phyloP scores from a whole-genome alignment of 805 yeast species.

The Hanseniaspora singularis region DNA sequence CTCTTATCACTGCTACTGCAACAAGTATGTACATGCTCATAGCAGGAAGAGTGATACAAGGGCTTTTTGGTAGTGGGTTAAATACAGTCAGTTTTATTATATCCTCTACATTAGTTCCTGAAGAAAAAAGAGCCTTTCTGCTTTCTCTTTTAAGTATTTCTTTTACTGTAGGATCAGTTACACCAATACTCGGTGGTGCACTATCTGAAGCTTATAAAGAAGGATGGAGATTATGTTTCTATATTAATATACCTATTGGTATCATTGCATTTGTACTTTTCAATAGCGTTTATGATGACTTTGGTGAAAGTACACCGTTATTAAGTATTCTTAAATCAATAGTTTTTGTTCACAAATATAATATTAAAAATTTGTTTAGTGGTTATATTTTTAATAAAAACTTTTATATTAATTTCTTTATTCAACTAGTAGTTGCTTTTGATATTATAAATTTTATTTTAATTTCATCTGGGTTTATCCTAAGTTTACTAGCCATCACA shows the following conservation, averaged over 20 bases:
- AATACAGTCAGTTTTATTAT: constrained; percentile 46
- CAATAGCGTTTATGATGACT: constrained; percentile 10
- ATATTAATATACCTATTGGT: constrained; percentile 55
- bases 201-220: constrained; percentile 43
- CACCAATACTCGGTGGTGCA: constrained; percentile 46
- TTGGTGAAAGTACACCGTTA: constrained; percentile 4
- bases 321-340: not conserved
- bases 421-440: constrained; percentile 17
- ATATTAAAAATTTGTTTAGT: not conserved
- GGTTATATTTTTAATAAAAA: not conserved
- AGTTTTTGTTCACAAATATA: constrained; percentile 2
- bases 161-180: constrained; percentile 8
- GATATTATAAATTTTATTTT: constrained; percentile 23
- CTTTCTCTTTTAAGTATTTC: constrained; percentile 21
- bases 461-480: constrained; percentile 21
- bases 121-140: constrained; percentile 22
- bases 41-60: constrained; percentile 60
- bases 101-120: constrained; percentile 30
- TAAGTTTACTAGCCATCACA: constrained; percentile 22
- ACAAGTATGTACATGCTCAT: constrained; percentile 47
- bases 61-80: constrained; percentile 61
- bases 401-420: not conserved
- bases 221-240: constrained; percentile 68
- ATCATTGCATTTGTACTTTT: constrained; percentile 30
- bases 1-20: constrained; percentile 46